Evolutionary conservation across 176 grass and related monocot genomes (phyloP).

Genomic region (Eleusine indica): DNA sequence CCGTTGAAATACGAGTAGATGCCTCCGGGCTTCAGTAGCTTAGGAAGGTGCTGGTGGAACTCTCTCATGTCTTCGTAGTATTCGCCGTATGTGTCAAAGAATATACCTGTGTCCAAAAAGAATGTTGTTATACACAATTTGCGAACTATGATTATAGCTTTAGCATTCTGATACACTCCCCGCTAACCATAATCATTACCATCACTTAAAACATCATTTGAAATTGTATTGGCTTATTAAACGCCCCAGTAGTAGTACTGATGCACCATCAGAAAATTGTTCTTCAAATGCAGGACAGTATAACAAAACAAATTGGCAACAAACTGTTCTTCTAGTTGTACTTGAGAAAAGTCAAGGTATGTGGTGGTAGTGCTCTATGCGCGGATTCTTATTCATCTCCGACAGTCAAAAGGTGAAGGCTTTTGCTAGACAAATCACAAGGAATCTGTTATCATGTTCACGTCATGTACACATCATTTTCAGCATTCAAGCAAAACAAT

Average conservation of each 20-base stretch:
- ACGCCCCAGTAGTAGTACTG: not conserved
- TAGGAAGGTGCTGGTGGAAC: constrained; percentile 83
- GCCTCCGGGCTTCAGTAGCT: constrained; percentile 68
- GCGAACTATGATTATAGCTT: not conserved
- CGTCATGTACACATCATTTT: constrained; percentile 6
- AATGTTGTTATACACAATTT: not conserved
- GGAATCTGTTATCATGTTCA: not conserved
- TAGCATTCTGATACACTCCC: not conserved
- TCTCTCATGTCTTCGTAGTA: constrained; percentile 90
- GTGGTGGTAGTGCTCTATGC: not conserved
- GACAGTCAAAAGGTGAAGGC: not conserved
- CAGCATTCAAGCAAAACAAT: not conserved
- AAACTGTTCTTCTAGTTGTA: not conserved
- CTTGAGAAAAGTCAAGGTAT: not conserved
- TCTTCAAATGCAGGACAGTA: not conserved
- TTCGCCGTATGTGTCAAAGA: constrained; percentile 90
- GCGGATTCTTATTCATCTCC: not conserved
- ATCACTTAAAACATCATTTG: not conserved
- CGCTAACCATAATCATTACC: too few relatives aligned
- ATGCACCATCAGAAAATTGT: not conserved
- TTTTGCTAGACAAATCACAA: constrained; percentile 23
- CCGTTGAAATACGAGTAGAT: constrained; percentile 98
- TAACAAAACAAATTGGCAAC: constrained; percentile 20
- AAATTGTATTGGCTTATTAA: not conserved
- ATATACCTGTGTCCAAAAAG: constrained; percentile 57